Base-by-base conservation (phyloP, 1,284 basidiomycete genomes). In the Trichosporon asahii region DNA sequence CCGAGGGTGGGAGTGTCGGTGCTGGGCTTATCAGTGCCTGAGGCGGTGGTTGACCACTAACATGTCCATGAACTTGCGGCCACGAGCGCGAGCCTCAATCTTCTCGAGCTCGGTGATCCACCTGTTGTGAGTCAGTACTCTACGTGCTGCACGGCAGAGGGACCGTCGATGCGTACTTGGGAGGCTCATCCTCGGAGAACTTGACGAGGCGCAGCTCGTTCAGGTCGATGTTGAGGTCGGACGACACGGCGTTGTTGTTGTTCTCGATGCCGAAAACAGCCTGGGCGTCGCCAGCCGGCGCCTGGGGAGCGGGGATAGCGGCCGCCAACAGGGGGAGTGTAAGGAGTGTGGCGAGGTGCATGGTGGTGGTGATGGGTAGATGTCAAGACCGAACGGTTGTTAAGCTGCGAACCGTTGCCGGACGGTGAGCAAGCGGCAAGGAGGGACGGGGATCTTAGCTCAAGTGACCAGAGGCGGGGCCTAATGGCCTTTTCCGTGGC, bases 41-140 rank as follows among this genome's bases (percentile, higher is more conserved):
- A 65, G 68, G 53, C 69, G n/a, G 27, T 25, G 25, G 9, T 21
- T 65, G 64, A 27, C 37, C 25, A 76, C 85, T 83, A 82, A 95
- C 93, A 95, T 88, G 82, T 95, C 94, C 84, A 95, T 91, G 86
- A 94, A 95, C 68, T 88, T 76, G 60, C 73, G 75, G 0, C 84
- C 85, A 21, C 76, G 86, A 55, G 89, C 89, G 83, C 91, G 94
- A 70, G 89, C 87, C 77, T 89, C 85, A 73, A 95, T 91, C 92
- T 94, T 95, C 76, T 94, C 89, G 37, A 90, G 84, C 82, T 95
- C 94, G 14, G 92, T 88, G 83, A 94, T 90, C 89, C 89, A 90
- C 37, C 89, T 86, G 7, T 5, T 85, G 49, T 21, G 6, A 2
- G 49, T 53, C 49, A 53, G 49, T 12, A 53, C 15, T 4, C 7